Conservation (phyloP, 1,284 basidiomycete genomes). For the Malassezia arunalokei region DNA sequence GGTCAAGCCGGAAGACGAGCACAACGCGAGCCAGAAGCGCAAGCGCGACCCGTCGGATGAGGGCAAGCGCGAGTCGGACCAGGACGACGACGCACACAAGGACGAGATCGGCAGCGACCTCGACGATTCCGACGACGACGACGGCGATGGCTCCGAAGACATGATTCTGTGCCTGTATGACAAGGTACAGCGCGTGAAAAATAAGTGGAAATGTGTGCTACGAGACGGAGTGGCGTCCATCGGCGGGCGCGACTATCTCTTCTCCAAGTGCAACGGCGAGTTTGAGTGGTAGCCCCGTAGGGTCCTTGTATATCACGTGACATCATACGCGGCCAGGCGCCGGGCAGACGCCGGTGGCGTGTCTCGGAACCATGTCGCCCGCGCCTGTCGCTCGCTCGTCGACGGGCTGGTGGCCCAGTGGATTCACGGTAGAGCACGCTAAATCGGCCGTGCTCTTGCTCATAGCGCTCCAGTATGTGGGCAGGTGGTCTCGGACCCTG, state of each 20-base stretch:
- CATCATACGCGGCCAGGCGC: too few species aligned
- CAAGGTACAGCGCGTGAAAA: conserved; percentile 95
- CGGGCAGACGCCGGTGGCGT: too few species aligned
- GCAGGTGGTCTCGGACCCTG: conserved; percentile 5
- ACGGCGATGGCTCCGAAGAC: conserved; percentile 54
- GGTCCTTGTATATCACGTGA: too few species aligned
- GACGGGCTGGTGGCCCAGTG: too few species aligned
- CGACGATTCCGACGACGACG: conserved; percentile 69
- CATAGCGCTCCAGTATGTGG: conserved; percentile 7
- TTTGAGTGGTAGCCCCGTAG: conserved; percentile 13
- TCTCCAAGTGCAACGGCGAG: conserved; percentile 67
- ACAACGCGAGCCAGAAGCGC: conserved; percentile 11
- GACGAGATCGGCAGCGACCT: conserved; percentile 93
- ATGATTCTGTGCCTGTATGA: conserved; percentile 98
- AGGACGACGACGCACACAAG: conserved; percentile 44
- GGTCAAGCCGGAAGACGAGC: neutral
- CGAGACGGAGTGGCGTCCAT: conserved; percentile 97
- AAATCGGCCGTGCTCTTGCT: conserved; percentile 3
- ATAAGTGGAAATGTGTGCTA: conserved; percentile 99
- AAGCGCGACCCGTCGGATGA: conserved; percentile 22
- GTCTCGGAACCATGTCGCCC: too few species aligned
- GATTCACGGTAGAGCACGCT: neutral
- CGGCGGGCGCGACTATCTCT: conserved; percentile 92
- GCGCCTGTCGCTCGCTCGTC: too few species aligned
- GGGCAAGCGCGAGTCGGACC: neutral